Conservation (phyloP, 345 rosid genomes). For the Turnera subulata region DNA sequence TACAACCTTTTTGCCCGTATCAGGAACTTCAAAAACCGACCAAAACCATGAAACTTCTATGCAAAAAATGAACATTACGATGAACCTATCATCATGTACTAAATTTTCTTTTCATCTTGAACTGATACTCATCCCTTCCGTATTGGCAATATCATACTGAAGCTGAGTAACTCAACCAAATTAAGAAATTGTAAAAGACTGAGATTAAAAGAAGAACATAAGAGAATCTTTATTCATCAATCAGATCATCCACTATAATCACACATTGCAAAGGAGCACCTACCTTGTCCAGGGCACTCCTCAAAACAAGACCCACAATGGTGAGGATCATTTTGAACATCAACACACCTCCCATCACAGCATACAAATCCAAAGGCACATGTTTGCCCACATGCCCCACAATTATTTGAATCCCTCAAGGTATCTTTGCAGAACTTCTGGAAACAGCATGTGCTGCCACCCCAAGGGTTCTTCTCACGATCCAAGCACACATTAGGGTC, state of each 20-base stretch:
- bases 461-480: conserved; percentile 36
- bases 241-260: conserved; percentile 29
- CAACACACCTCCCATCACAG: conserved; percentile 29
- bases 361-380: conserved; percentile 31
- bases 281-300: conserved; percentile 15
- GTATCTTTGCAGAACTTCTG: conserved; percentile 25
- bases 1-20: too few species aligned
- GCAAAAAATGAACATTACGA: too few species aligned
- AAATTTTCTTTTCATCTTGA: too few species aligned
- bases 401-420: conserved; percentile 24
- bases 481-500: conserved; percentile 25
- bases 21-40: too few species aligned
- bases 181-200: too few species aligned
- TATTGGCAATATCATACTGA: too few species aligned
- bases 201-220: too few species aligned
- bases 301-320: conserved; percentile 33
- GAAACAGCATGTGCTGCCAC: conserved; percentile 32
- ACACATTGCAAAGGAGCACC: conserved; percentile 28
- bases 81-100: too few species aligned
- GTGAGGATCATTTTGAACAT: conserved; percentile 23
- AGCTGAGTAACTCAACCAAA: too few species aligned
- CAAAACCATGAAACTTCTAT: too few species aligned
- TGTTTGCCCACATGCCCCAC: conserved; percentile 25
- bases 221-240: too few species aligned
- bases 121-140: too few species aligned